These are phyloP conservation scores for Gentiana straminea DNA, from an alignment of 257 asterid species.

Conservation along the genomic window DNA sequence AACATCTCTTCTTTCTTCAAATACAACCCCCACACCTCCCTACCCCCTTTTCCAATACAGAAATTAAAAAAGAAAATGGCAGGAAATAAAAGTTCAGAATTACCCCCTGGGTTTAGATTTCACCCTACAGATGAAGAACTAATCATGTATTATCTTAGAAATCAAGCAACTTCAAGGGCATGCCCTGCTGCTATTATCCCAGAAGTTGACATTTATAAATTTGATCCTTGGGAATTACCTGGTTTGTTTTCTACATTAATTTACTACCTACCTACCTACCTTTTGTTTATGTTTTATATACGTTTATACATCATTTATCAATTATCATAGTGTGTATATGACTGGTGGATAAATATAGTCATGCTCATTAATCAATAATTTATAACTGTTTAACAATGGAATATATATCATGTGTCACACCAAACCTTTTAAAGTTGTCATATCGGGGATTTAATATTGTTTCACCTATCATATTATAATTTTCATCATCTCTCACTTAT, in stretches of 20 bases:
- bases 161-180: slow-evolving; percentile 55
- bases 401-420: too few relatives aligned
- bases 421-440: too few relatives aligned
- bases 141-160: slow-evolving; percentile 57
- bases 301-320: not conserved
- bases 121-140: slow-evolving; percentile 88
- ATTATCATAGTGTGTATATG: not conserved
- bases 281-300: too few relatives aligned
- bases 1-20: slow-evolving; percentile 1
- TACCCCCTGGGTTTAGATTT: slow-evolving; percentile 87
- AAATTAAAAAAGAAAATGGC: slow-evolving; percentile 24
- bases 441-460: too few relatives aligned
- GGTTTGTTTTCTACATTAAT: slow-evolving; percentile 24
- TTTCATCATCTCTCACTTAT: too few relatives aligned
- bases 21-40: not conserved
- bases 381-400: too few relatives aligned
- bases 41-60: not conserved
- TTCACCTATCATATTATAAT: too few relatives aligned
- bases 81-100: slow-evolving; percentile 36
- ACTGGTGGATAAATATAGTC: too few relatives aligned
- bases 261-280: too few relatives aligned
- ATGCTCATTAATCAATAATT: too few relatives aligned
- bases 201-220: slow-evolving; percentile 69
- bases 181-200: slow-evolving; percentile 69
- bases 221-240: slow-evolving; percentile 87